A percentile compares a stretch with the other conserved stretches of the same genome.
Conservation (phyloP, 768 basidiomycete species). For the Phaeotremella fagi region DNA sequence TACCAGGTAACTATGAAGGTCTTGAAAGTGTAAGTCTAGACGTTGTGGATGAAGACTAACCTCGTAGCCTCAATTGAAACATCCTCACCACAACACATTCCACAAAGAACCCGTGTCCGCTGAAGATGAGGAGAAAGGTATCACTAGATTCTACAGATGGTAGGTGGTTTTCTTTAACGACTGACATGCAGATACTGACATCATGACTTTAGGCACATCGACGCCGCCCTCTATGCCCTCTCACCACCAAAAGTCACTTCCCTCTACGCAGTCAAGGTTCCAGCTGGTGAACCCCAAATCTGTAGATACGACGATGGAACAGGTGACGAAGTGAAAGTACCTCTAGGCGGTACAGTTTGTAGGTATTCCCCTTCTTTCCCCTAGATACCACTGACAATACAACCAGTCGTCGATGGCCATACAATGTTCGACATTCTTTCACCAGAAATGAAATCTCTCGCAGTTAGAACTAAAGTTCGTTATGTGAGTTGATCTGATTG, state of each 20-base stretch:
- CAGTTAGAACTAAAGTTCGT: conserved; percentile 67
- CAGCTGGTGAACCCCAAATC: conserved; percentile 60
- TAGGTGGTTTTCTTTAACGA: conserved; percentile 10
- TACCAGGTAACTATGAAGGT: conserved; percentile 69
- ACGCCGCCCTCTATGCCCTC: conserved; percentile 55
- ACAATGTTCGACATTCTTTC: conserved; percentile 80
- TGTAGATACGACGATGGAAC: conserved; percentile 81
- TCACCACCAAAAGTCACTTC: conserved; percentile 71
- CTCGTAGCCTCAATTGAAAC: conserved; percentile 64
- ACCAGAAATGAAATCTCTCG: conserved; percentile 67
- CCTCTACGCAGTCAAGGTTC: conserved; percentile 71
- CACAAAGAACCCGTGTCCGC: conserved; percentile 71
- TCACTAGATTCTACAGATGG: conserved; percentile 86
- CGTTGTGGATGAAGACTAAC: not conserved
- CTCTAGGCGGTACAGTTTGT: conserved; percentile 82
- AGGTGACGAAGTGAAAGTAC: conserved; percentile 73
- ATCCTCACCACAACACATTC: conserved; percentile 79
- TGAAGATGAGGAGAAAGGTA: conserved; percentile 70
- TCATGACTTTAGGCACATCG: conserved; percentile 59
- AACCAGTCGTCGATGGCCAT: conserved; percentile 57
- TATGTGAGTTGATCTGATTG: conserved; percentile 56
- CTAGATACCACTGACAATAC: not conserved
- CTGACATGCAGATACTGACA: not conserved
- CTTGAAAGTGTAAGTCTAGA: conserved; percentile 54
- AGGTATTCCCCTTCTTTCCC: conserved; percentile 49